Conservation (phyloP, 2,329 filamentous ascomycete genomes). For the Fusarium pseudonygamai region DNA sequence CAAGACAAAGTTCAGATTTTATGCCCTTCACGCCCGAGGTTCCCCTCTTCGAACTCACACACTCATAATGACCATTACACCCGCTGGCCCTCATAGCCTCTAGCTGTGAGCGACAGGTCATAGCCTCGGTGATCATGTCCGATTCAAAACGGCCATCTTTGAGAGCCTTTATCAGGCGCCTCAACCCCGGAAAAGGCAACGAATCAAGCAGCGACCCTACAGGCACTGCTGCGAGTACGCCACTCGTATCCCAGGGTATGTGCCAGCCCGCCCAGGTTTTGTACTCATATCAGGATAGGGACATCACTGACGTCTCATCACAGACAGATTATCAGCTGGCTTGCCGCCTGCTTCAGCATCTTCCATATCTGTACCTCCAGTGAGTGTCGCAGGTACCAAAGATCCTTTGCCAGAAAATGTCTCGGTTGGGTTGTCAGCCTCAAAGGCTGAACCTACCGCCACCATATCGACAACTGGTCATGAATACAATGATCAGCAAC, state of each 20-base stretch:
- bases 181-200: not conserved
- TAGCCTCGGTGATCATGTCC: not conserved
- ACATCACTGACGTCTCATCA: not conserved
- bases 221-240: fast-evolving
- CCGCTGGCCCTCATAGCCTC: fast-evolving
- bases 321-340: not conserved
- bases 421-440: fast-evolving
- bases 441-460: fast-evolving
- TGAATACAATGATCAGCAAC: not conserved
- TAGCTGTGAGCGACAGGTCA: not conserved
- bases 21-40: no score
- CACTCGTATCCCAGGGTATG: not conserved
- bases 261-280: not conserved
- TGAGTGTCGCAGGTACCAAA: fast-evolving
- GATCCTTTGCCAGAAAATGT: no score
- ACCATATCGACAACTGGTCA: no score
- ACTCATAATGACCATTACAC: fast-evolving
- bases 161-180: not conserved
- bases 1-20: no score
- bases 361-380: fast-evolving
- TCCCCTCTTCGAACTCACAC: not conserved
- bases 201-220: not conserved
- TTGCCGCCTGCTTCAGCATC: no score
- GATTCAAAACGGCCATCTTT: not conserved
- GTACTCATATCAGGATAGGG: not conserved